Evolutionary conservation across 441 rosid species (phyloP).

Genomic region (Jatropha podagrica): DNA sequence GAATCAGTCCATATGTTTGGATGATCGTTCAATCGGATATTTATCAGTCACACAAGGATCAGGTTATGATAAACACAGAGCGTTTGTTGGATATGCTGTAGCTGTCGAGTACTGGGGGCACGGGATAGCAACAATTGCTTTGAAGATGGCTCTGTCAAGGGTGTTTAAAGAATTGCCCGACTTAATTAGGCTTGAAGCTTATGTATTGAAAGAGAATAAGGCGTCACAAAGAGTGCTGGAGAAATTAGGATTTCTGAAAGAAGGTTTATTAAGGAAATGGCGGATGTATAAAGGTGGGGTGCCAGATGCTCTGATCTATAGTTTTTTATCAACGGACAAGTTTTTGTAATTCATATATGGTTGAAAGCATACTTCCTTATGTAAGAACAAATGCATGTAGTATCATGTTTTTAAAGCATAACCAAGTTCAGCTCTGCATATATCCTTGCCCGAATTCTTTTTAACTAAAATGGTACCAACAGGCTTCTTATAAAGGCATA

Average conservation of each 20-base stretch:
- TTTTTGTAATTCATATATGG: background rate
- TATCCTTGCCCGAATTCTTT: constrained; percentile 32
- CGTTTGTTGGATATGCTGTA: constrained; percentile 33
- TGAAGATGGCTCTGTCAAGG: constrained; percentile 36
- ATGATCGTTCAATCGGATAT: constrained; percentile 41
- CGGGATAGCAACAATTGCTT: constrained; percentile 34
- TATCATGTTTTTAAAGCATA: constrained; percentile 27
- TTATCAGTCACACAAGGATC: constrained; percentile 34
- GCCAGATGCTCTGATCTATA: constrained; percentile 44
- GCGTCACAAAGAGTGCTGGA: constrained; percentile 47
- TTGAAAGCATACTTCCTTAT: no score
- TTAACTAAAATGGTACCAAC: constrained; percentile 54
- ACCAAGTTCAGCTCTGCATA: constrained; percentile 58
- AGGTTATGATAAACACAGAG: constrained; percentile 36
- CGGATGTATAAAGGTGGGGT: constrained; percentile 44
- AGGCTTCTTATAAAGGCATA: constrained; percentile 53
- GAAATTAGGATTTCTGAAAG: constrained; percentile 55
- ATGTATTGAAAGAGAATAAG: constrained; percentile 37
- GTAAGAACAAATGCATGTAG: no score
- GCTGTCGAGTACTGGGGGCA: constrained; percentile 41
- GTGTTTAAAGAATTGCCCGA: constrained; percentile 35
- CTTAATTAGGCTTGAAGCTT: constrained; percentile 56
- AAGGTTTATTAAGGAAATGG: constrained; percentile 58
- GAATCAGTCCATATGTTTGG: constrained; percentile 46
- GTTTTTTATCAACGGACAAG: constrained; percentile 35